Conservation (phyloP, 192 early-diverging fungal species). For the Lunasporangiospora selenospora region DNA sequence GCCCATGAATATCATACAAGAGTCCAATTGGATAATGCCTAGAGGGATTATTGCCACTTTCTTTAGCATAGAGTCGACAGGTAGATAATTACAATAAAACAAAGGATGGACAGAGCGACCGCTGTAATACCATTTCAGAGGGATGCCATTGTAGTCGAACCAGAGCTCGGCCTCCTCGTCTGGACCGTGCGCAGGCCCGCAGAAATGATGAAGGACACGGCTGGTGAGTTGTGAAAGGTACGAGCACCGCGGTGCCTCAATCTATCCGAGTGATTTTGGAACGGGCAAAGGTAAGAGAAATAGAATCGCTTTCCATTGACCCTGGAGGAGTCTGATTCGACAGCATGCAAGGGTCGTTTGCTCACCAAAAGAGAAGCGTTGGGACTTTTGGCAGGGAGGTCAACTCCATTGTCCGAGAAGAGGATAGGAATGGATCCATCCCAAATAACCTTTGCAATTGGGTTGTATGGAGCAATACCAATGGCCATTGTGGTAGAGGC, state of each 20-base stretch:
- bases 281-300: too few species aligned
- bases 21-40: conserved; percentile 88
- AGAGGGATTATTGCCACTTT: neutral
- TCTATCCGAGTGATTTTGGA: conserved; percentile 35
- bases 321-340: too few species aligned
- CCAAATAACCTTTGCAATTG: conserved; percentile 54
- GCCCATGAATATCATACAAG: conserved; percentile 68
- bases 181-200: conserved; percentile 12
- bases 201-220: conserved; percentile 46
- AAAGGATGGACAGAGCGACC: neutral
- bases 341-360: too few species aligned
- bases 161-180: conserved; percentile 60
- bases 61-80: neutral
- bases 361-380: too few species aligned
- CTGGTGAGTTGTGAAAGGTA: conserved; percentile 60
- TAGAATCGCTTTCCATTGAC: too few species aligned
- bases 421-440: conserved; percentile 55
- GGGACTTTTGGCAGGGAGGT: too few species aligned
- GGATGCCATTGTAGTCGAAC: conserved; percentile 69
- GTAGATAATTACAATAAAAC: neutral
- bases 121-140: conserved; percentile 83
- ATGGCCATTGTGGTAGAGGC: conserved; percentile 18
- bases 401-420: conserved; percentile 24
- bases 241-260: conserved; percentile 61
- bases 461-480: conserved; percentile 48